These are phyloP conservation scores for Aspergillus sp. DNA, from an alignment of 2,329 filamentous ascomycete species.

Conservation along the genomic window DNA sequence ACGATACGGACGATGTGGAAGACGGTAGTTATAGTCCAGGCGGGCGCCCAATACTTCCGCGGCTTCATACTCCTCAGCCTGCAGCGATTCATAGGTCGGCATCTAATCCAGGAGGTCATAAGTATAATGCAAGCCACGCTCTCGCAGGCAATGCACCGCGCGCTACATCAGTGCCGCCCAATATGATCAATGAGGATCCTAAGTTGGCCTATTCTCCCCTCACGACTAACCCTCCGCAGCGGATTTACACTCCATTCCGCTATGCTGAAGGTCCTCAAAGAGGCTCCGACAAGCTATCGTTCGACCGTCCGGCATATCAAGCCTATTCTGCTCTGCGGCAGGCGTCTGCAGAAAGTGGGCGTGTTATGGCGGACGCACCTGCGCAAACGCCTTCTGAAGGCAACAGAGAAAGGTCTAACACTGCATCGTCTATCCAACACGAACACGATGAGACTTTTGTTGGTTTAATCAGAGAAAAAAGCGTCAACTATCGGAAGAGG, in stretches of 20 bases:
- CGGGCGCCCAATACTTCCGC: slow-evolving; percentile 49
- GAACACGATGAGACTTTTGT: slow-evolving; percentile 48
- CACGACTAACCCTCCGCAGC: slow-evolving; percentile 38
- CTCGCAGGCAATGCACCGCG: slow-evolving; percentile 14
- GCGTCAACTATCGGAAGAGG: slow-evolving; percentile 38
- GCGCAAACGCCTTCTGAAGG: slow-evolving; percentile 6
- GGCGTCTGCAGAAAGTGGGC: slow-evolving; percentile 45
- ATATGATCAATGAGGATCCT: slow-evolving; percentile 20
- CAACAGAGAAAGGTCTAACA: slow-evolving; percentile 13
- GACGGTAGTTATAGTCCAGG: slow-evolving; percentile 53
- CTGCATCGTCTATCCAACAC: slow-evolving; percentile 22
- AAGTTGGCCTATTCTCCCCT: slow-evolving; percentile 29
- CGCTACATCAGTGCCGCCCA: slow-evolving; percentile 26
- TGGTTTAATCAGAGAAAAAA: slow-evolving; percentile 48
- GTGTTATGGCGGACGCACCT: slow-evolving; percentile 39
- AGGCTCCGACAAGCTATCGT: slow-evolving; percentile 38
- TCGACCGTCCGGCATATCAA: slow-evolving; percentile 45
- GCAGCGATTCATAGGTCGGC: slow-evolving; percentile 26
- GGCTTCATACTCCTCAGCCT: slow-evolving; percentile 21
- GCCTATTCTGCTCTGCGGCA: slow-evolving; percentile 50
- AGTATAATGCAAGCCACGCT: slow-evolving; percentile 3
- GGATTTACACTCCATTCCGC: slow-evolving; percentile 47
- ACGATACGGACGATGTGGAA: slow-evolving; percentile 20
- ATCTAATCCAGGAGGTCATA: slow-evolving; percentile 23
- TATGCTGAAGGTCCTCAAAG: slow-evolving; percentile 45